Conservation (phyloP, 805 yeast species). For the Lipomyces starkeyi region DNA sequence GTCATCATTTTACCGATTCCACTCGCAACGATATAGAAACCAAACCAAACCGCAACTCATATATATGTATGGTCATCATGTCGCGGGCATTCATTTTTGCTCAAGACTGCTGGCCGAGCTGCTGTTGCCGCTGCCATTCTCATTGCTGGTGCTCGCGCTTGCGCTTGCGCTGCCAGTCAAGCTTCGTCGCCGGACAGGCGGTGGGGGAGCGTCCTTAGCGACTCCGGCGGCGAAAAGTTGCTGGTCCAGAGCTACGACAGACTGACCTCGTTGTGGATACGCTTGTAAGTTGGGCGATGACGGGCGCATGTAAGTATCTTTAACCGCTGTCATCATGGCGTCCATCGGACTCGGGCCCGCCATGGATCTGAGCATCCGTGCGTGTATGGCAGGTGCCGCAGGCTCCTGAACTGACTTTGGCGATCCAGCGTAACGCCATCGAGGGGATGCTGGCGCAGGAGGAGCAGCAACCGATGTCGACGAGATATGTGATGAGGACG, state of each 20-base stretch:
- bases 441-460: conserved; percentile 1
- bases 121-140: conserved; percentile 33
- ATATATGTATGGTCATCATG: not conserved
- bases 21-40: not conserved
- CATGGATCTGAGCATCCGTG: conserved; percentile 24
- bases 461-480: not conserved
- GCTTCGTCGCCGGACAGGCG: conserved; percentile 20
- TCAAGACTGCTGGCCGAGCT: conserved; percentile 37
- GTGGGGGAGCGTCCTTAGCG: conserved; percentile 9
- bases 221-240: conserved; percentile 15
- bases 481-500: conserved; percentile 10
- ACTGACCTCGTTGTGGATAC: not conserved
- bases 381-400: conserved; percentile 17
- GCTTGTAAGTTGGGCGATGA: conserved; percentile 8
- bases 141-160: conserved; percentile 33
- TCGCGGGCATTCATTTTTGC: conserved; percentile 24
- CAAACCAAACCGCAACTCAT: not conserved
- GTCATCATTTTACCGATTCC: not conserved
- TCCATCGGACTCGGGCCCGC: conserved; percentile 37
- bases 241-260: not conserved
- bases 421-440: conserved; percentile 17
- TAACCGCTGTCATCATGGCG: conserved; percentile 22
- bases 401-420: conserved; percentile 14
- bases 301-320: conserved; percentile 6
- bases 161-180: conserved; percentile 35